Evolutionary conservation across 805 yeast genomes (phyloP).

Genomic region (Candida saitoana): DNA sequence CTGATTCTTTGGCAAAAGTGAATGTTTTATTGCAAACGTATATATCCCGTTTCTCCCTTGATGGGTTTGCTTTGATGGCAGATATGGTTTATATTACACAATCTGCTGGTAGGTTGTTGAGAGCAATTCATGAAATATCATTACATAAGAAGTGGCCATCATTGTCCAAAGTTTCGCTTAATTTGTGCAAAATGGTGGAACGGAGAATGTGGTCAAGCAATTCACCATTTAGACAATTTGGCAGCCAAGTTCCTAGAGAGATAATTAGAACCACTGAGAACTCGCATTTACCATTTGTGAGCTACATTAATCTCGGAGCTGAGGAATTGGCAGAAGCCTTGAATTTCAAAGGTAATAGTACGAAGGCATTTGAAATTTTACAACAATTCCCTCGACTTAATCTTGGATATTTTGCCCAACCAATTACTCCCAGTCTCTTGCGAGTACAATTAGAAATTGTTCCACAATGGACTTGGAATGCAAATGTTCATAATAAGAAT

Average conservation of each 20-base stretch:
- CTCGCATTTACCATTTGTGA: conserved; percentile 77
- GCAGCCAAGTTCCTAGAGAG: conserved; percentile 60
- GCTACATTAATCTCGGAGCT: conserved; percentile 66
- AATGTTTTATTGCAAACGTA: conserved; percentile 80
- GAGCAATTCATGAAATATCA: conserved; percentile 82
- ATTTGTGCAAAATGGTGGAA: conserved; percentile 76
- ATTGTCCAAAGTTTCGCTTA: conserved; percentile 53
- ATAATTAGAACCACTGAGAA: conserved; percentile 72
- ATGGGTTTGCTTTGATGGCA: conserved; percentile 86
- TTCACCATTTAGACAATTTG: conserved; percentile 83
- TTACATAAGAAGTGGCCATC: conserved; percentile 68
- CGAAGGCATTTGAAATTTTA: conserved; percentile 52
- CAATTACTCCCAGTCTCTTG: conserved; percentile 68
- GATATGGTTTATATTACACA: conserved; percentile 93
- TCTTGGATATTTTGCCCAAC: conserved; percentile 62
- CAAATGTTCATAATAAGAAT: conserved; percentile 52
- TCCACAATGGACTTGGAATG: conserved; percentile 81
- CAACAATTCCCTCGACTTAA: conserved; percentile 69
- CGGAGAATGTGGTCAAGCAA: conserved; percentile 77
- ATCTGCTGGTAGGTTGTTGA: conserved; percentile 81
- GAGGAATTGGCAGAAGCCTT: conserved; percentile 82
- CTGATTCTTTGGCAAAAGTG: conserved; percentile 72
- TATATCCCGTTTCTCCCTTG: conserved; percentile 70
- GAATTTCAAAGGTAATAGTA: conserved; percentile 65
- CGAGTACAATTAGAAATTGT: conserved; percentile 60